Conservation (phyloP, 2,329 filamentous ascomycete genomes). For the Aspergillus sp. region DNA sequence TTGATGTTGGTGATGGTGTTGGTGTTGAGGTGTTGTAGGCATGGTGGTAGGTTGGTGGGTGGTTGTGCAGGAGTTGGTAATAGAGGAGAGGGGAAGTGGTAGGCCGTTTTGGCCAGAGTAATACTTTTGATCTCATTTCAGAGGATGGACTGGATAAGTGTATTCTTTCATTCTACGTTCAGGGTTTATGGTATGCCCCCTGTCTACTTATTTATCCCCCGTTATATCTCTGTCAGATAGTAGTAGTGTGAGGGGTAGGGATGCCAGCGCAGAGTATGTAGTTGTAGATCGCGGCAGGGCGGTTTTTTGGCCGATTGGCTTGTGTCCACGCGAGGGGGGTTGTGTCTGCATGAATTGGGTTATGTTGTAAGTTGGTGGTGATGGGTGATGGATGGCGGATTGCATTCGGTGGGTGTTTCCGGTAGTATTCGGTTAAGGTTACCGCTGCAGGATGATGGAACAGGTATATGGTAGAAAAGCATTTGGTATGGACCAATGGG, state of each 20-base stretch:
- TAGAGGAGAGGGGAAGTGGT: not conserved
- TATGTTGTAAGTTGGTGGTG: not conserved
- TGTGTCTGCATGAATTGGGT: not conserved
- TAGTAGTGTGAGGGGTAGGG: not conserved
- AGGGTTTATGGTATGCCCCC: not conserved
- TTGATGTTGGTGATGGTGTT: not conserved
- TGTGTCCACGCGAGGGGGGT: not conserved
- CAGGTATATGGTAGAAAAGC: no score
- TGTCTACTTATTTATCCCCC: constrained; percentile 4
- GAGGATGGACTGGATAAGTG: not conserved
- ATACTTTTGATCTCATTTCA: constrained; percentile 2
- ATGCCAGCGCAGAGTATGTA: not conserved
- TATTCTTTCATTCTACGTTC: not conserved
- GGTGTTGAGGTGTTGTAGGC: not conserved
- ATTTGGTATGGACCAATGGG: no score
- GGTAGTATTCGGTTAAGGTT: constrained; percentile 11
- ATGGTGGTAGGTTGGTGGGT: not conserved
- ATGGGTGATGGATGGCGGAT: not conserved
- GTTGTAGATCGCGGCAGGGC: not conserved
- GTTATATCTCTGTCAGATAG: not conserved
- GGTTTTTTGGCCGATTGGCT: not conserved
- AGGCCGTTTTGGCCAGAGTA: constrained; percentile 6
- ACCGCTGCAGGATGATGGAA: constrained; percentile 1
- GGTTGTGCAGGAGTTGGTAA: not conserved
- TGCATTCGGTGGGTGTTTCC: not conserved